A percentile compares a stretch with the other conserved stretches of the same genome.
Conservation (phyloP, 306 rosid genomes). For the Lathyrus sativus region DNA sequence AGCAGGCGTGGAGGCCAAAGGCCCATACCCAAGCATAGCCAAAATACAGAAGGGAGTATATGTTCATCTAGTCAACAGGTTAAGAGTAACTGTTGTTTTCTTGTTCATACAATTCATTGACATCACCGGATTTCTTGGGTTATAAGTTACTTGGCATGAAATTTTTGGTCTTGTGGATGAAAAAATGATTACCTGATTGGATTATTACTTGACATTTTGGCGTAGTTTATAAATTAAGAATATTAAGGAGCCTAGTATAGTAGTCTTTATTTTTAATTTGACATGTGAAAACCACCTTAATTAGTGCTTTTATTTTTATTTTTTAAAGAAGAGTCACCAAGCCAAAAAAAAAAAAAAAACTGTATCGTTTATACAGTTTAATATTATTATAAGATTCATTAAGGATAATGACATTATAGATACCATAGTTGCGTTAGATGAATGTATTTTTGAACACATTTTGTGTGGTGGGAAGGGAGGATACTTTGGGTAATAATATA, state of each 20-base stretch:
- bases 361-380: no score
- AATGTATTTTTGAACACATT: not conserved
- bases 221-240: not conserved
- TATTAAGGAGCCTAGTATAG: not conserved
- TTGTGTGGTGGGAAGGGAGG: not conserved
- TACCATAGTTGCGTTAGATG: not conserved
- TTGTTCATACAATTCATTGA: slow-evolving; percentile 17
- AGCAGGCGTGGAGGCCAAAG: slow-evolving; percentile 60
- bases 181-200: not conserved
- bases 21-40: slow-evolving; percentile 2
- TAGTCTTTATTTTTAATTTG: not conserved
- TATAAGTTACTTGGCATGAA: not conserved
- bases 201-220: slow-evolving; percentile 17
- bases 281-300: not conserved
- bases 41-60: not conserved
- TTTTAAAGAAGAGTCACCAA: no score
- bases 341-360: no score
- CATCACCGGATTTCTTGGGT: slow-evolving; percentile 24
- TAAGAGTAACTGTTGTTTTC: slow-evolving; percentile 17
- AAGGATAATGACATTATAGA: not conserved
- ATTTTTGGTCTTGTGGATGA: slow-evolving; percentile 14
- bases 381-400: not conserved
- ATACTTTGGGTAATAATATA: not conserved
- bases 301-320: no score
- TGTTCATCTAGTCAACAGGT: slow-evolving; percentile 26